A percentile compares a stretch with the other conserved stretches of the same genome.
Conservation (phyloP, 805 yeast genomes). For the Spathaspora girioi region DNA sequence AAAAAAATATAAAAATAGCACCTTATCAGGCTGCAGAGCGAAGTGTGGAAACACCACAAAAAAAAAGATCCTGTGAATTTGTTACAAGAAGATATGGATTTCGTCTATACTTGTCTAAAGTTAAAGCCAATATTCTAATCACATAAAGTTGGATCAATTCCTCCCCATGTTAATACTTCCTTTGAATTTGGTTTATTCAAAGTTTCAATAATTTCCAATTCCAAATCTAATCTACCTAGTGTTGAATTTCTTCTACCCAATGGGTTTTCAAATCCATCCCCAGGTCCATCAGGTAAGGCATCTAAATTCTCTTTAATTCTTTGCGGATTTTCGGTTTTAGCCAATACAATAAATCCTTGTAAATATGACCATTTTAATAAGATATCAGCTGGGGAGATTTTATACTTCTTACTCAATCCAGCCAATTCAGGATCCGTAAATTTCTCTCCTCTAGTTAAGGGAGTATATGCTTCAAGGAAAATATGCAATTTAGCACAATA, state of each 20-base stretch:
- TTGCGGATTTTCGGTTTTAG: conserved; percentile 53
- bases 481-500: conserved; percentile 56
- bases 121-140: not conserved
- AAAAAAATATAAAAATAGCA: not conserved
- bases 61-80: too few species aligned
- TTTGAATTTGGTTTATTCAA: conserved; percentile 36
- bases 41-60: too few species aligned
- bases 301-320: conserved; percentile 56
- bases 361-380: conserved; percentile 70
- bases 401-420: conserved; percentile 46
- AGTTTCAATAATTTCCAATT: conserved; percentile 29
- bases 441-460: conserved; percentile 64
- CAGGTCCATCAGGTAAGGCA: conserved; percentile 36
- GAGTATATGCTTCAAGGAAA: conserved; percentile 73
- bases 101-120: too few species aligned
- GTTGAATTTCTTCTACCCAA: conserved; percentile 18
- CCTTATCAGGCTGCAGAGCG: too few species aligned
- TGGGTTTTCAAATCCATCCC: conserved; percentile 14
- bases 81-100: too few species aligned
- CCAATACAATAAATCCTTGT: conserved; percentile 69
- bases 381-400: conserved; percentile 56
- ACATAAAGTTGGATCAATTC: conserved; percentile 27
- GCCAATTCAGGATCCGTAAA: conserved; percentile 51
- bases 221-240: conserved; percentile 39
- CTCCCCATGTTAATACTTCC: conserved; percentile 30